Conservation (phyloP, 805 yeast species). For the Komagataella mondaviorum region DNA sequence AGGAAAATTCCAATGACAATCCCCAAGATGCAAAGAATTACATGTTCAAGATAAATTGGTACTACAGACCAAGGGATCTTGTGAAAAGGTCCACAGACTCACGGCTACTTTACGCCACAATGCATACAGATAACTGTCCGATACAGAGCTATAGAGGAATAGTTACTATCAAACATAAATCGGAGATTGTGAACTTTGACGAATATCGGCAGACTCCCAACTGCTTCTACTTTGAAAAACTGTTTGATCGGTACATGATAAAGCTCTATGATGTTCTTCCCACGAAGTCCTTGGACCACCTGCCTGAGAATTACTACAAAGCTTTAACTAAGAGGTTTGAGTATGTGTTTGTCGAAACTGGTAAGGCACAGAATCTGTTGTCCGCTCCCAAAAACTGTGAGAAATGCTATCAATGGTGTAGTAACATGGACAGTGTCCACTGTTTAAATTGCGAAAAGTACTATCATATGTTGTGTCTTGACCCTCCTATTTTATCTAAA, state of each 20-base stretch:
- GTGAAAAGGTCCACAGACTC: slow-evolving; percentile 56
- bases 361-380: slow-evolving; percentile 48
- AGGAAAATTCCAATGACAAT: slow-evolving; percentile 16
- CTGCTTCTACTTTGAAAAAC: slow-evolving; percentile 70
- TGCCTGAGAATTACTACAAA: slow-evolving; percentile 45
- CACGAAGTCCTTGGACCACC: slow-evolving; percentile 40
- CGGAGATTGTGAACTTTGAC: slow-evolving; percentile 48
- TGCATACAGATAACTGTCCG: slow-evolving; percentile 81
- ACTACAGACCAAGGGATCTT: slow-evolving; percentile 78
- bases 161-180: slow-evolving; percentile 55
- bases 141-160: slow-evolving; percentile 61
- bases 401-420: slow-evolving; percentile 78
- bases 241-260: slow-evolving; percentile 78
- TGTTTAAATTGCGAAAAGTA: slow-evolving; percentile 66
- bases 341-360: slow-evolving; percentile 63
- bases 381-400: slow-evolving; percentile 58
- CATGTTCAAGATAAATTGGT: slow-evolving; percentile 74
- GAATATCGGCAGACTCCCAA: slow-evolving; percentile 45
- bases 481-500: slow-evolving; percentile 68
- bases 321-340: slow-evolving; percentile 58
- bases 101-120: slow-evolving; percentile 66
- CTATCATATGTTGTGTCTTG: slow-evolving; percentile 75
- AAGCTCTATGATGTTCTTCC: slow-evolving; percentile 69
- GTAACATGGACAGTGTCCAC: slow-evolving; percentile 52
- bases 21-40: slow-evolving; percentile 36